Evolutionary conservation across 768 basidiomycete species (phyloP).

Genomic region (Boletus tylopilopsis): DNA sequence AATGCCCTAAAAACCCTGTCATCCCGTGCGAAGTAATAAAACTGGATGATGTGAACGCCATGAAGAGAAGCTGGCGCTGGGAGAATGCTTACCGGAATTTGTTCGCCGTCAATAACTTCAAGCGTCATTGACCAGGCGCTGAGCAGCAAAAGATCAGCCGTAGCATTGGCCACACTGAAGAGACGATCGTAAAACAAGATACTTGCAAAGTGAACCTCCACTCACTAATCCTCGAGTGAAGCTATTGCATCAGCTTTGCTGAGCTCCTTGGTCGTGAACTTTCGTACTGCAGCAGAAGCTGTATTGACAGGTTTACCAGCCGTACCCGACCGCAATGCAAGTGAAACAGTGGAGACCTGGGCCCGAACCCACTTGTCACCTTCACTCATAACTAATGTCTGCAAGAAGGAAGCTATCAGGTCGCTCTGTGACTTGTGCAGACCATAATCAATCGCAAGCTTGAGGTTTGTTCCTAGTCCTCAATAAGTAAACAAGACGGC

Average conservation of each 20-base stretch:
- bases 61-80: background rate
- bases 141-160: slow-evolving; percentile 78
- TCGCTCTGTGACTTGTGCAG: slow-evolving; percentile 77
- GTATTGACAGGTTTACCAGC: slow-evolving; percentile 70
- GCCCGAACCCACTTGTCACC: slow-evolving; percentile 86
- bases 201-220: slow-evolving; percentile 9
- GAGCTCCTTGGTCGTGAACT: slow-evolving; percentile 84
- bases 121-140: slow-evolving; percentile 71
- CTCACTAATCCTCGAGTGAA: slow-evolving; percentile 86
- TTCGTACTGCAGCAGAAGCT: slow-evolving; percentile 73
- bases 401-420: slow-evolving; percentile 88
- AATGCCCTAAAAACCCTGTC: slow-evolving; percentile 80
- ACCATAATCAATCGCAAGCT: slow-evolving; percentile 88
- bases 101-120: slow-evolving; percentile 55
- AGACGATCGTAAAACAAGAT: background rate
- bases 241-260: slow-evolving; percentile 76
- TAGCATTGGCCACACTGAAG: slow-evolving; percentile 81
- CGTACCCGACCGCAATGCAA: slow-evolving; percentile 65
- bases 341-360: slow-evolving; percentile 62
- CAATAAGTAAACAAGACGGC: slow-evolving; percentile 72
- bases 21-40: slow-evolving; percentile 93
- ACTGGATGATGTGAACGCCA: slow-evolving; percentile 29
- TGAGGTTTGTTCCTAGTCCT: slow-evolving; percentile 73
- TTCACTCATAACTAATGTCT: slow-evolving; percentile 95
- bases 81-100: slow-evolving; percentile 59